Base-by-base conservation (phyloP, 2,329 filamentous ascomycete genomes). In the Thelonectria blattea region DNA sequence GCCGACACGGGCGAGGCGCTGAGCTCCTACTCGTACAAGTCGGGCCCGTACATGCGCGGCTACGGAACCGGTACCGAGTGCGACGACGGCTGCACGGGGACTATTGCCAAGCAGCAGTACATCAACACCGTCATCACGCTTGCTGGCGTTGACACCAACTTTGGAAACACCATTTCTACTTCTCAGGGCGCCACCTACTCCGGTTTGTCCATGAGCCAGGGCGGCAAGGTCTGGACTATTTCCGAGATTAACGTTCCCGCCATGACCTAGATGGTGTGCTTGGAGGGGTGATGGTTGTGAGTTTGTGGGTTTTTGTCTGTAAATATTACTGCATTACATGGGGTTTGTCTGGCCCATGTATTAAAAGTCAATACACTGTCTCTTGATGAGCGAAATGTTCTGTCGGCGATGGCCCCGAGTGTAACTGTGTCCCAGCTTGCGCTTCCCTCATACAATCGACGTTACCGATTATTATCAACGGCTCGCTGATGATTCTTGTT, bases 61-160 rank as follows among this genome's bases (percentile, higher is more conserved):
- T 66, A 66, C 39, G 64, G 64, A 37, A 66, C 64, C 2, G 64
- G 64, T 32, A 66, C 64, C n/a, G 64, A 66, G 63, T 66, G 64
- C 58, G 55, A 66, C 55, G 24, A 58, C 42, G 30, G 47, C 52
- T 66, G 64, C 58, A 63, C 60, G 15, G 43, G 43, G 4, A 66
- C 63, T 27, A 46, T 61, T 39, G 50, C 64, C 12, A 52, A 62
- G 60, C 64, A 66, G 63, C 54, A 50, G 14, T 66, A 65, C 37
- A 54, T 63, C 55, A 58, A 66, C 56, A 66, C 63, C 15, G 60
- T 53, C 46, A 66, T 66, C 17, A 66, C 64, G 2, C 63, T 66
- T 9, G 52, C 63, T 2, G 60, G 62, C 4, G 41, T 49, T 10
- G 64, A 66, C 41, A 24, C 63, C 52, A 52, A 43, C 64, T 66